Percentiles rank a stretch among this genome's conserved stretches.
Evolutionary conservation across 163 green algal species (phyloP).

Genomic region (Chloromonas sp.): DNA sequence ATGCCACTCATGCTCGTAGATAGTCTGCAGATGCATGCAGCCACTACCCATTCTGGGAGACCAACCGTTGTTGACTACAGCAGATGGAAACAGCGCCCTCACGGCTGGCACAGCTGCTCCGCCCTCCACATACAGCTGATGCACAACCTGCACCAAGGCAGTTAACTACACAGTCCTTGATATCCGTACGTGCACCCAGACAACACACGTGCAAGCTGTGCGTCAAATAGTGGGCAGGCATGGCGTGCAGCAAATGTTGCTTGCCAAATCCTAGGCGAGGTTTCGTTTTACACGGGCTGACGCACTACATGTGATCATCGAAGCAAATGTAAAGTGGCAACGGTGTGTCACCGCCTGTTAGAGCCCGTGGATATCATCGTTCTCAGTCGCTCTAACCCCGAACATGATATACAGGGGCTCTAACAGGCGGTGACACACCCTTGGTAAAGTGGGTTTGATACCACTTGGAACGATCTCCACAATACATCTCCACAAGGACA

Average conservation of each 20-base stretch:
- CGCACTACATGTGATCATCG: too few species aligned
- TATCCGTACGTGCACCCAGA: neutral
- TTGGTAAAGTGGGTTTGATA: neutral
- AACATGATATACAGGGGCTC: too few species aligned
- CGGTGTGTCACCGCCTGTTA: too few species aligned
- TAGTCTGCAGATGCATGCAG: neutral
- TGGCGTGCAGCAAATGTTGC: neutral
- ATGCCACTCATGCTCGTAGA: neutral
- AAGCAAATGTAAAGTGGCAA: too few species aligned
- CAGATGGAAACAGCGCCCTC: slow-evolving; percentile 42
- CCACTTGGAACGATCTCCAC: neutral
- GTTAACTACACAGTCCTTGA: neutral
- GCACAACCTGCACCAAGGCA: slow-evolving; percentile 48
- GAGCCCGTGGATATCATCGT: too few species aligned
- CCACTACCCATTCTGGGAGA: neutral
- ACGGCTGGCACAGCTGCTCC: slow-evolving; percentile 63
- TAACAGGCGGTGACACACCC: too few species aligned
- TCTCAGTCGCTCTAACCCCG: too few species aligned
- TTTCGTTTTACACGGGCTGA: too few species aligned
- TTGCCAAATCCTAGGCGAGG: too few species aligned
- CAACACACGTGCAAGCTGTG: neutral
- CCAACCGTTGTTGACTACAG: slow-evolving; percentile 34
- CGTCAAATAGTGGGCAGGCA: neutral
- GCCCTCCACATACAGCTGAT: slow-evolving; percentile 67
- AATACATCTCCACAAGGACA: neutral